These are phyloP conservation scores for Cercospora sp. DNA, from an alignment of 2,329 filamentous ascomycete species.

Conservation along the genomic window DNA sequence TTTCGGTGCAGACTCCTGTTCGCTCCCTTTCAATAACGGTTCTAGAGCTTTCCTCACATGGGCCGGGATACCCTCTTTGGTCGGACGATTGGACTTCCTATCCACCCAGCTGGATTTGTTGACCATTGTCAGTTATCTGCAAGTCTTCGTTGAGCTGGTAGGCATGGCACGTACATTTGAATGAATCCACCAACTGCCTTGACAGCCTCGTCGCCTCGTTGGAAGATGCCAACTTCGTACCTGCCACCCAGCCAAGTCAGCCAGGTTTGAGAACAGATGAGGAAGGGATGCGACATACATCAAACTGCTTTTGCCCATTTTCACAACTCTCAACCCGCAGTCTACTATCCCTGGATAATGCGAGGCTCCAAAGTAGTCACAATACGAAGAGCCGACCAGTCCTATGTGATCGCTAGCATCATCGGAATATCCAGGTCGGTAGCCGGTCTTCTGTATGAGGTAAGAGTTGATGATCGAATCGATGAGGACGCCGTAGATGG, in stretches of 20 bases:
- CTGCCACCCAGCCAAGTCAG: constrained; percentile 11
- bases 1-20: constrained; percentile 28
- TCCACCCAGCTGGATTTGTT: constrained; percentile 44
- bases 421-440: constrained; percentile 63
- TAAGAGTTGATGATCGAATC: constrained; percentile 90
- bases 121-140: background rate
- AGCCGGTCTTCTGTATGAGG: constrained; percentile 73
- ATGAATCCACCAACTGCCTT: constrained; percentile 55
- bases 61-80: constrained; percentile 61
- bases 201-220: constrained; percentile 68
- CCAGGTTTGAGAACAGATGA: too few species aligned
- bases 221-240: constrained; percentile 87
- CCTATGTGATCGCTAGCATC: constrained; percentile 74
- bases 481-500: constrained; percentile 47
- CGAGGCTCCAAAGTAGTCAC: constrained; percentile 74
- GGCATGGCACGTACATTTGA: constrained; percentile 21
- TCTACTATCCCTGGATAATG: constrained; percentile 81
- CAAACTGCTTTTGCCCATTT: constrained; percentile 81
- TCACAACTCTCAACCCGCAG: constrained; percentile 77
- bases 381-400: constrained; percentile 81
- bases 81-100: constrained; percentile 67
- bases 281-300: constrained; percentile 43
- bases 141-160: background rate
- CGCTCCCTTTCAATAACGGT: constrained; percentile 32
- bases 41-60: constrained; percentile 52